Conservation (phyloP, 306 rosid species). For the Senna tora region DNA sequence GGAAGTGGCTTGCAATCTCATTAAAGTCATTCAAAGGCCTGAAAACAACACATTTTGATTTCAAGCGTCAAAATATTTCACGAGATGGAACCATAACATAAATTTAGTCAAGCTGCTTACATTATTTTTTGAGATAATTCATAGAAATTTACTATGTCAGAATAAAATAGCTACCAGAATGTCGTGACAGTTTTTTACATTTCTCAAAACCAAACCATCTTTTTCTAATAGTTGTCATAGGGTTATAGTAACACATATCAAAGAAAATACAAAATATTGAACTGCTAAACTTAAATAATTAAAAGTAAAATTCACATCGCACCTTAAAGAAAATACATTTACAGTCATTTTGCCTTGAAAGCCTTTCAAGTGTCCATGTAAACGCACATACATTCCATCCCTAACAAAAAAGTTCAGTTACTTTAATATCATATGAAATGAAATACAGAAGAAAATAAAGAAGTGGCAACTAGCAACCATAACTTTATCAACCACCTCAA, state of each 20-base stretch:
- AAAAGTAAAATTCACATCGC: conserved; percentile 10
- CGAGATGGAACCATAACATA: not conserved
- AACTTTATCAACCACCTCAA: conserved; percentile 4
- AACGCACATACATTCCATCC: conserved; percentile 83
- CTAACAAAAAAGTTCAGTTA: conserved; percentile 37
- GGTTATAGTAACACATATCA: conserved; percentile 1
- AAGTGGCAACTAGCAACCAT: conserved; percentile 15
- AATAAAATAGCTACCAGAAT: not conserved
- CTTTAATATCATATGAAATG: not conserved
- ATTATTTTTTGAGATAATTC: not conserved
- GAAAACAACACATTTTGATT: conserved; percentile 46
- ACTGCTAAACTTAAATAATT: conserved; percentile 20
- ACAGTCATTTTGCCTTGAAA: conserved; percentile 79
- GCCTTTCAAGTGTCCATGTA: conserved; percentile 81
- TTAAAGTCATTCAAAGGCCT: conserved; percentile 80
- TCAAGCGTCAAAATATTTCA: not conserved
- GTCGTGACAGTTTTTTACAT: not conserved
- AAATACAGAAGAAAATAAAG: not conserved
- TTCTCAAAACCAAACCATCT: conserved; percentile 3
- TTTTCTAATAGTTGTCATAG: not conserved
- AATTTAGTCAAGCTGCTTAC: not conserved
- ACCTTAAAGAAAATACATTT: conserved; percentile 76
- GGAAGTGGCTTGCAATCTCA: conserved; percentile 86
- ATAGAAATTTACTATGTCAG: not conserved
- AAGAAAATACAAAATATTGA: conserved; percentile 26